Evolutionary conservation across 805 yeast genomes (phyloP).

Genomic region (Hanseniaspora occidentalis): DNA sequence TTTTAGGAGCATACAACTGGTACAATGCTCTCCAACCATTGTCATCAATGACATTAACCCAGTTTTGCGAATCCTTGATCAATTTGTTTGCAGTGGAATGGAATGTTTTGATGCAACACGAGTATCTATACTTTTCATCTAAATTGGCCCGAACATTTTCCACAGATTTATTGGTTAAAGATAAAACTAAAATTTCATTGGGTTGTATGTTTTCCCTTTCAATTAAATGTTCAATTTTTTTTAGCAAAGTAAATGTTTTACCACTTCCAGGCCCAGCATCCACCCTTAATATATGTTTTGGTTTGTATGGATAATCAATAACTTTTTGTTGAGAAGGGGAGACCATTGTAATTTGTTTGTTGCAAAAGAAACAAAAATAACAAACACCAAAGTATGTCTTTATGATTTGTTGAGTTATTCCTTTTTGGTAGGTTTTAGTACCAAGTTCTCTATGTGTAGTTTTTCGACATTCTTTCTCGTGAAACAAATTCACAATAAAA

Average conservation of each 20-base stretch:
- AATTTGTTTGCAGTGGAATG: constrained; percentile 48
- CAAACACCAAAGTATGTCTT: too few species aligned
- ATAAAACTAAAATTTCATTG: constrained; percentile 43
- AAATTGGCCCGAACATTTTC: constrained; percentile 29
- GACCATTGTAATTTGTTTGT: constrained; percentile 13
- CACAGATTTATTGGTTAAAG: constrained; percentile 62
- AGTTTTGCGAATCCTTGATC: constrained; percentile 29
- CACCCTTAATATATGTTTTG: constrained; percentile 34
- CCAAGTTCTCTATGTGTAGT: too few species aligned
- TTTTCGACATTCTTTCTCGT: too few species aligned
- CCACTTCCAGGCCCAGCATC: constrained; percentile 71
- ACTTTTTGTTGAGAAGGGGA: constrained; percentile 37
- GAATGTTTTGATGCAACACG: constrained; percentile 41
- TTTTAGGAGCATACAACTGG: constrained; percentile 19
- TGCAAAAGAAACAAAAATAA: too few species aligned
- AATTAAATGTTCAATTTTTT: constrained; percentile 38
- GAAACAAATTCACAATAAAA: too few species aligned
- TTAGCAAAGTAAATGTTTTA: constrained; percentile 47
- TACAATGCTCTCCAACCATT: constrained; percentile 37
- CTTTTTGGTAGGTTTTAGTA: too few species aligned
- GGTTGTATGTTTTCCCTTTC: constrained; percentile 29
- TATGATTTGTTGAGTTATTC: too few species aligned
- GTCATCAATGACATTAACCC: constrained; percentile 38
- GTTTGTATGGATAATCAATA: constrained; percentile 29
- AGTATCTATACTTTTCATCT: constrained; percentile 8